Conservation (phyloP, 805 yeast genomes). For the Kockiozyma suomiensis region DNA sequence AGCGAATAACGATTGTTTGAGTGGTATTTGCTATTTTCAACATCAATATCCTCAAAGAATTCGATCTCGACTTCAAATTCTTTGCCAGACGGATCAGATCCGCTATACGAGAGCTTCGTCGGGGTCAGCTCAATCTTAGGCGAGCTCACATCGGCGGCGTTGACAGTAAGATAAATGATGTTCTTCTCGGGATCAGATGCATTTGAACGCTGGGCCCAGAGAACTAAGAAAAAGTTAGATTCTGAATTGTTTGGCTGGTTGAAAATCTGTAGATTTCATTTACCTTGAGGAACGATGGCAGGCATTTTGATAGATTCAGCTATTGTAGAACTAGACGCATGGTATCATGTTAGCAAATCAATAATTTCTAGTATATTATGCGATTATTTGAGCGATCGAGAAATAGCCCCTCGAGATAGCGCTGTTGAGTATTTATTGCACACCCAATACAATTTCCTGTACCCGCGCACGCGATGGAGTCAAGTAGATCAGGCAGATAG, state of each 20-base stretch:
- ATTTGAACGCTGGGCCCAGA: slow-evolving; percentile 97
- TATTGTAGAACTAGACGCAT: too few relatives aligned
- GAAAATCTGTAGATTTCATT: too few relatives aligned
- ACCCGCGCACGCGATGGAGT: too few relatives aligned
- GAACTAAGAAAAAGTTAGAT: slow-evolving; percentile 50
- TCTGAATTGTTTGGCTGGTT: too few relatives aligned
- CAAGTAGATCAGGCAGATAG: background rate
- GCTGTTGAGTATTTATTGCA: too few relatives aligned
- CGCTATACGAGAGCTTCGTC: slow-evolving; percentile 56
- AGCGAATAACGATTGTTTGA: slow-evolving; percentile 65
- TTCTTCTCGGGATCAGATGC: slow-evolving; percentile 73
- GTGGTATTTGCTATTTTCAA: slow-evolving; percentile 59
- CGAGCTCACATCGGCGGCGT: slow-evolving; percentile 67
- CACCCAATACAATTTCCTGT: too few relatives aligned
- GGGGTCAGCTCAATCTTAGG: slow-evolving; percentile 65
- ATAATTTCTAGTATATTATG: too few relatives aligned
- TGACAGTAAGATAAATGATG: slow-evolving; percentile 70
- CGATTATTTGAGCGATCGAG: too few relatives aligned
- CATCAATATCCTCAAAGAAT: slow-evolving; percentile 73
- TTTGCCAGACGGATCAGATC: slow-evolving; percentile 50
- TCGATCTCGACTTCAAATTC: slow-evolving; percentile 68
- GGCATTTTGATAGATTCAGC: too few relatives aligned
- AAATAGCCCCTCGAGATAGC: too few relatives aligned
- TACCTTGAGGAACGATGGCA: slow-evolving; percentile 10
- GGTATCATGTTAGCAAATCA: too few relatives aligned